These are phyloP conservation scores for Parsonsia alboflavescens DNA, from an alignment of 257 asterid genomes.

Conservation along the genomic window DNA sequence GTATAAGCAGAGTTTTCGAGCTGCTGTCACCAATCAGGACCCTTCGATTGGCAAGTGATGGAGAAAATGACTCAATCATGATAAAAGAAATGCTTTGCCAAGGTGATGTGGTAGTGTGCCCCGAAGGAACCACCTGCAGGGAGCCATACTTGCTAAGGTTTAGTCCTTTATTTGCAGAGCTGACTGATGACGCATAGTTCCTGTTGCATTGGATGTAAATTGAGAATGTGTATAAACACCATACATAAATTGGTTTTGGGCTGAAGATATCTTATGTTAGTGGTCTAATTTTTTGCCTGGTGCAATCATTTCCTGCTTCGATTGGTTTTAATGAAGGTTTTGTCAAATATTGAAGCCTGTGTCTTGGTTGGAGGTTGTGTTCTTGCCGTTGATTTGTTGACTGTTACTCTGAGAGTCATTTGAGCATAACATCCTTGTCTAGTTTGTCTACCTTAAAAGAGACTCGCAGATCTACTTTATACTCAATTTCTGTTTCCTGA, in stretches of 20 bases:
- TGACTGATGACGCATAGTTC: constrained; percentile 29
- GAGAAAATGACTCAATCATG: constrained; percentile 21
- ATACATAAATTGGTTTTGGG: background rate
- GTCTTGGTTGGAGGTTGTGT: constrained; percentile 99
- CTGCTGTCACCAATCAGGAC: constrained; percentile 27
- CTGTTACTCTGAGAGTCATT: no score
- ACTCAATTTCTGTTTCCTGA: constrained; percentile 6
- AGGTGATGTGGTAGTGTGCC: constrained; percentile 30
- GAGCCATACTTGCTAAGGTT: constrained; percentile 38
- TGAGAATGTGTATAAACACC: no score
- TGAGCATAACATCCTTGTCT: no score
- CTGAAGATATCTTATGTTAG: no score
- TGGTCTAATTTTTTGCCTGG: constrained; percentile 10
- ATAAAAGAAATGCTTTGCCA: constrained; percentile 20
- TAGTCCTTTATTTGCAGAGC: constrained; percentile 32
- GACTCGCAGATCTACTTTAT: no score
- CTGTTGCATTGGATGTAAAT: constrained; percentile 30
- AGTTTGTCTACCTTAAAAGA: no score
- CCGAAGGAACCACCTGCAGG: constrained; percentile 40
- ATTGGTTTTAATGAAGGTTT: constrained; percentile 93
- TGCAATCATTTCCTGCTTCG: no score
- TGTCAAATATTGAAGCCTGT: constrained; percentile 87
- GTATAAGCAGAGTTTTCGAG: constrained; percentile 31
- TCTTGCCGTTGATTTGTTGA: constrained; percentile 91
- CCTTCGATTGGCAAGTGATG: constrained; percentile 19